Base-by-base conservation (phyloP, 129 eudicot species). In the Artemisia argyi region DNA sequence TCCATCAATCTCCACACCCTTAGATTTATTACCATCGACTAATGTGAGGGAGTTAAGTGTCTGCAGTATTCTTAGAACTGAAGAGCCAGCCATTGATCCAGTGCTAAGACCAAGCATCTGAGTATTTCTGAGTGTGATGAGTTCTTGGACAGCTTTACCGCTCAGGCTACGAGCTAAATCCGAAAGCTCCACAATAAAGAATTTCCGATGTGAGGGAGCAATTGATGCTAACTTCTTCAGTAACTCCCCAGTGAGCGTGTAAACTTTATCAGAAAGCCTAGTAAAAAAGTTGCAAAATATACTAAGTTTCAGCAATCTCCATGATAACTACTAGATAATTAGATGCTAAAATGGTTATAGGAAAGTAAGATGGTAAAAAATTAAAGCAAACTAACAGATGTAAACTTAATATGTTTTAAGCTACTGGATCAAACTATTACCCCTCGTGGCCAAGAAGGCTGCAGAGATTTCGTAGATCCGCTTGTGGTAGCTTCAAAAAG, bases 141-240 rank as follows among this genome's bases (percentile, higher is more conserved):
- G 48, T 28, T 62, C 67, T 12, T 62, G 12, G 3, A 62, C 9
- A 14, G 67, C 67, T 62, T 46, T 28, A 5, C 10, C 15, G 22
- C 48, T 62, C 18, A 62, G 67, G 24, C 20, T 62, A 14, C 15
- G 47, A 30, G 48, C 48, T 28, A 32, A 30, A 62, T 32, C 67
- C 13, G 49, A 30, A 28, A 62, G 48, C 48, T 62, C 67, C 39
- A 11, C 48, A 11, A 62, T 62, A 32, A 62, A 62, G 17, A 62
- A 62, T 0, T 62, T 30, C 47, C 49, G 32, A 32, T 62, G 67
- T 14, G n/a, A 14, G 47, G 49, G 67, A 11, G 67, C 49, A 32
- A 62, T 62, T 9, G 46, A 28, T 62, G 48, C 67, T 47, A 62
- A 62, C 48, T 62, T 62, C 49, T 62, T 62, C 67, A 62, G 22